A percentile compares a stretch with the other conserved stretches of the same genome.
phyloP scores from a whole-genome alignment of 2,329 filamentous ascomycete genomes.

The Trichophyton verrucosum region DNA sequence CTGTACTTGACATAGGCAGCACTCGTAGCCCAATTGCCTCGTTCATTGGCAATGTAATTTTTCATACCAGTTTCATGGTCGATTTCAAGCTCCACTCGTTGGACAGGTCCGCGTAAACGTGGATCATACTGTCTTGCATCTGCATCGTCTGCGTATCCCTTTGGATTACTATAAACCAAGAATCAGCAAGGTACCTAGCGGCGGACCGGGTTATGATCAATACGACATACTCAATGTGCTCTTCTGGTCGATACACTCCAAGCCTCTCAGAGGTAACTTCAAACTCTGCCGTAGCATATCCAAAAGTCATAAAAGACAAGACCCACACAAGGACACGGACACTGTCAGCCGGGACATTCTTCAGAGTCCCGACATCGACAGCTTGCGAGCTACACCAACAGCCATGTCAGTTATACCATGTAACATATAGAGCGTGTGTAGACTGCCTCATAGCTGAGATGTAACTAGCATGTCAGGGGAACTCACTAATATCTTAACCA shows the following conservation, averaged over 20 bases:
- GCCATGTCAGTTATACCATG: not conserved
- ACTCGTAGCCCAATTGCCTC: slow-evolving; percentile 77
- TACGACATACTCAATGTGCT: slow-evolving; percentile 36
- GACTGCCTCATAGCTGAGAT: not conserved
- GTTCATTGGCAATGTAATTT: slow-evolving; percentile 94
- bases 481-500: slow-evolving; percentile 65
- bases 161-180: slow-evolving; percentile 48
- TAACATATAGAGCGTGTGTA: not conserved
- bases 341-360: slow-evolving; percentile 64
- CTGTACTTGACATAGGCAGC: slow-evolving; percentile 71
- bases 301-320: slow-evolving; percentile 67
- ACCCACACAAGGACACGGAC: slow-evolving; percentile 72
- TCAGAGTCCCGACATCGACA: slow-evolving; percentile 66
- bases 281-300: slow-evolving; percentile 76
- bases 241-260: slow-evolving; percentile 67
- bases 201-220: not conserved
- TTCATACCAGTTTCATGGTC: slow-evolving; percentile 85
- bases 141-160: slow-evolving; percentile 71
- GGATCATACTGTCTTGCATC: slow-evolving; percentile 69
- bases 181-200: slow-evolving; percentile 41
- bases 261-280: slow-evolving; percentile 71
- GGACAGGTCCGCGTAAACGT: slow-evolving; percentile 68
- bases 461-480: not conserved
- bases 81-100: slow-evolving; percentile 57
- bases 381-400: slow-evolving; percentile 51